Base-by-base conservation (phyloP, 306 rosid genomes). In the Fagus sylvatica region DNA sequence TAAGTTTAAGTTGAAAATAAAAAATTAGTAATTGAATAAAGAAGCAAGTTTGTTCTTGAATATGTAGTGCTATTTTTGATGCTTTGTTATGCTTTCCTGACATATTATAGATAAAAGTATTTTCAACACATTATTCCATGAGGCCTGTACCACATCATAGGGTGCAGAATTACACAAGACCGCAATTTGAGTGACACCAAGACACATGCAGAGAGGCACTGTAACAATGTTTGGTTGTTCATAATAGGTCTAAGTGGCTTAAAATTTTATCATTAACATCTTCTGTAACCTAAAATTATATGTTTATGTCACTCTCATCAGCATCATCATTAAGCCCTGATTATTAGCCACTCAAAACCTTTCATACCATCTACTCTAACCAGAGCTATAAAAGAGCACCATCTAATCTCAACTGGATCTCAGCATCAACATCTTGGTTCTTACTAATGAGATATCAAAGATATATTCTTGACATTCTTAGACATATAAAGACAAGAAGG, bases 401-500 rank as follows among this genome's bases (percentile, higher is more conserved):
- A 34, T 17, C 1, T 37, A 65, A 39, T 7, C 48, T 65, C 48
- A 6, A n/a, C 71, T 37, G 10, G 32, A 65, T 4, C 71, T 16
- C 49, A 65, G 37, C 46, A 65, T 15, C 49, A 66, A 66, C 15
- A 64, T 64, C 46, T 36, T 59, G 65, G 65, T 69, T 32, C 70
- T 28, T 69, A 74, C 17, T 56, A 1, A 76, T 19, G 15, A 55
- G 5, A 42, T 69, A 30, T 69, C 55, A 69, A 65, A 65, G 28
- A 65, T 6, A n/a, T 37, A 65, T 3, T 16, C 71, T 62, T 37
- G 49, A 66, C 49, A 39, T 66, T 70, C 59, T 46, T 15, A 40
- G n/a, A 4, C 74, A 70, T 30, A 30, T 28, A 33, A 46, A 70
- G 57, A 77, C 32, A 69, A 69, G 33, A 75, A 66, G 19, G n/a